Conservation (phyloP, 805 yeast genomes). For the Metschnikowia aberdeeniae region DNA sequence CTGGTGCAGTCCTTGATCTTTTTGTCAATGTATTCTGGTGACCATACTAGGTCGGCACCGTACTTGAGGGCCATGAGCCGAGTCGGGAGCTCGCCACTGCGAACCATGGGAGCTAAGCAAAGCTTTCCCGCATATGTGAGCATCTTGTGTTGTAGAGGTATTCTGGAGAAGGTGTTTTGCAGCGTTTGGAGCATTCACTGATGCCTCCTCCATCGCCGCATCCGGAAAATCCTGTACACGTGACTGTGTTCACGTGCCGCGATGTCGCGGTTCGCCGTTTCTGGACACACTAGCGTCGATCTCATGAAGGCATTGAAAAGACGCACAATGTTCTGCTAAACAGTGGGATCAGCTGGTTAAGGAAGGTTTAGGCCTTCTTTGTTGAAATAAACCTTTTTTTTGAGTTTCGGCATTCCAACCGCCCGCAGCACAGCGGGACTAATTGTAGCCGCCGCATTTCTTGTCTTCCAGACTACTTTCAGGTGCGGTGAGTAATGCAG, state of each 20-base stretch:
- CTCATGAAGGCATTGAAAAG: not conserved
- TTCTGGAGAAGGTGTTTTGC: not conserved
- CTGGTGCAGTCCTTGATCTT: constrained; percentile 72
- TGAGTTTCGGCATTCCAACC: not conserved
- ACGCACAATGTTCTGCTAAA: too few relatives aligned
- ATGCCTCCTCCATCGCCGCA: too few relatives aligned
- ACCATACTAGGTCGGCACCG: constrained; percentile 95
- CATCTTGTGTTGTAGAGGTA: constrained; percentile 31
- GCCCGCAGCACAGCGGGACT: not conserved
- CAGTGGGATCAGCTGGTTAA: too few relatives aligned
- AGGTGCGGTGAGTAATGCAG: not conserved
- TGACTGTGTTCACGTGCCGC: not conserved
- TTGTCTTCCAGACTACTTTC: not conserved
- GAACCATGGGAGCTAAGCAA: constrained; percentile 94
- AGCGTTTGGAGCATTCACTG: not conserved
- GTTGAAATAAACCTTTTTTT: too few relatives aligned
- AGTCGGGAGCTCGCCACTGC: constrained; percentile 92
- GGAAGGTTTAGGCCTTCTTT: too few relatives aligned
- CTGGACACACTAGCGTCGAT: constrained; percentile 1
- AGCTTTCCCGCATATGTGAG: constrained; percentile 71
- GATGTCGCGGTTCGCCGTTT: not conserved
- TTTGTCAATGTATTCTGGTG: constrained; percentile 88
- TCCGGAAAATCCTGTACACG: too few relatives aligned
- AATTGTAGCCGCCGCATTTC: not conserved
- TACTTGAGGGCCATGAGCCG: constrained; percentile 72